phyloP scores from a whole-genome alignment of 2,329 filamentous ascomycete species.

The Neophaeococcomyces aloes region DNA sequence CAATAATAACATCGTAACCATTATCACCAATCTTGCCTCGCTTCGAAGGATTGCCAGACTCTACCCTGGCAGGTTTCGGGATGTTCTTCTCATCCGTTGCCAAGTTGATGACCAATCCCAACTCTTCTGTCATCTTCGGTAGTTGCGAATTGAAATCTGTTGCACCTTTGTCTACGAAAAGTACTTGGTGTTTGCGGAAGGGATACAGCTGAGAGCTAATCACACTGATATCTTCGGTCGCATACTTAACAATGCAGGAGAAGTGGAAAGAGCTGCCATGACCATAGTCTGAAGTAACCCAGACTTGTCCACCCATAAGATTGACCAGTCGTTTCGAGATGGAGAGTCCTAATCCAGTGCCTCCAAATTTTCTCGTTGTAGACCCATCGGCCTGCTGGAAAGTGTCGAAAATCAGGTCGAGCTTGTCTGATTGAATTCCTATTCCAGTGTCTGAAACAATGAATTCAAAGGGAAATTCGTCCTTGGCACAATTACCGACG shows the following conservation, averaged over 20 bases:
- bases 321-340: slow-evolving; percentile 93
- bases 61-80: slow-evolving; percentile 41
- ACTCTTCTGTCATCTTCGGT: slow-evolving; percentile 61
- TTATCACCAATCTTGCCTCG: slow-evolving; percentile 41
- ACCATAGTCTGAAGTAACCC: slow-evolving; percentile 87
- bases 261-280: slow-evolving; percentile 94
- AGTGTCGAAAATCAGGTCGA: slow-evolving; percentile 95
- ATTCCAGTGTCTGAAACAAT: slow-evolving; percentile 94
- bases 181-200: slow-evolving; percentile 84
- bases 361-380: slow-evolving; percentile 90
- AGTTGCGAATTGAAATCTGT: slow-evolving; percentile 70
- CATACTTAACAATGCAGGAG: slow-evolving; percentile 80
- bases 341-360: slow-evolving; percentile 83
- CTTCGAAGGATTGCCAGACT: slow-evolving; percentile 31
- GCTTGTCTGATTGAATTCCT: slow-evolving; percentile 87
- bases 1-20: slow-evolving; percentile 88
- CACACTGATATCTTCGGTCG: slow-evolving; percentile 63
- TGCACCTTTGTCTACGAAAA: slow-evolving; percentile 87
- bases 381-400: slow-evolving; percentile 98
- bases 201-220: slow-evolving; percentile 76
- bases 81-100: slow-evolving; percentile 66
- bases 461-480: slow-evolving; percentile 91
- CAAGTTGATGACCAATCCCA: slow-evolving; percentile 72
- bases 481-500: slow-evolving; percentile 45
- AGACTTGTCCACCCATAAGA: slow-evolving; percentile 91